Base-by-base conservation (phyloP, 192 early-diverging fungal species). In the Backusella circina region DNA sequence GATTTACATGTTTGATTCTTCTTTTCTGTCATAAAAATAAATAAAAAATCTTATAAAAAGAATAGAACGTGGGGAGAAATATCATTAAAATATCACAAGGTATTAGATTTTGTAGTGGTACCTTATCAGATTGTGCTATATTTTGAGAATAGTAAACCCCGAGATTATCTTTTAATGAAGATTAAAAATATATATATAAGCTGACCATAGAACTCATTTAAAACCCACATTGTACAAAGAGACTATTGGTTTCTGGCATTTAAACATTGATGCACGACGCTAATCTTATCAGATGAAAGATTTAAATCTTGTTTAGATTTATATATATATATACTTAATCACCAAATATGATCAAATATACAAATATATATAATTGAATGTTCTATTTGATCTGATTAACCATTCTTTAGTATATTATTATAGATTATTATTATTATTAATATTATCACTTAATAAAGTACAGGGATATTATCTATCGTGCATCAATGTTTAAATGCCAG, bases 281-380 rank as follows among this genome's bases (percentile, higher is more conserved):
- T 61, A 61, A 61, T 61, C 54, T 61, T 61, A 61, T 61, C 54
- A 61, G 54, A 61, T 57, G 54, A 57, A 57, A 57, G 10, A 57
- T 61, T 23, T 23, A 54, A 54, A 54, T 26, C 51, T 54, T 8
- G 21, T 1, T 61, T 28, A 28, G 54, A n/a, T 28, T 61, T 26
- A 26, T 61, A 61, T 61, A 57, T 57, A 57, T 57, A 26, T 57
- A 61, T 61, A 61, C 54, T 61, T 61, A 61, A 61, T 61, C 21
- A 61, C 54, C 26, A 61, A 26, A 61, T 28, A 26, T 61, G 23
- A 26, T 61, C 21, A 61, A 61, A 61, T 61, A 61, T 61, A 61
- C 54, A 28, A 26, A 28, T 61, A 57, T 23, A 57, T 28, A 57
- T 12, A 61, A 4, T 26, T 61, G n/a, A 2, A 26, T 26, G 2